Conservation (phyloP, 805 yeast species). For the Yarrowia sp. region DNA sequence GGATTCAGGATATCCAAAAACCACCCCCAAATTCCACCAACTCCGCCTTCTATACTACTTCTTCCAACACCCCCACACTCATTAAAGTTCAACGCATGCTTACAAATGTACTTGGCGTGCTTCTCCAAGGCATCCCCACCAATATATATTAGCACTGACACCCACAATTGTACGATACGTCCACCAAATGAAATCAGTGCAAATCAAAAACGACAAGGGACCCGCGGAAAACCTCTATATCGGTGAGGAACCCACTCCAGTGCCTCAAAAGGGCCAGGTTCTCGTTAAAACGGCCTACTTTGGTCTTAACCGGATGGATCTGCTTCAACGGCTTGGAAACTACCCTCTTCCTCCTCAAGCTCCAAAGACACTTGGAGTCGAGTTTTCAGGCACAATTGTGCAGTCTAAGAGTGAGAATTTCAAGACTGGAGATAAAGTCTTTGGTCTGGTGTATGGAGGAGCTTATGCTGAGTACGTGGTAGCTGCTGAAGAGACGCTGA, state of each 20-base stretch:
- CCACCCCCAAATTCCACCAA: no score
- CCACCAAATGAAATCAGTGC: conserved; percentile 37
- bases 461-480: conserved; percentile 42
- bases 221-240: conserved; percentile 35
- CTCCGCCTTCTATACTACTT: background rate
- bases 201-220: conserved; percentile 35
- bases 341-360: conserved; percentile 40
- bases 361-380: conserved; percentile 40
- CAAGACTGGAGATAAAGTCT: conserved; percentile 40
- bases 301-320: conserved; percentile 42
- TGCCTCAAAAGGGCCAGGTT: conserved; percentile 33
- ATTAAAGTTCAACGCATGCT: background rate
- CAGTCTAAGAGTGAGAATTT: conserved; percentile 30
- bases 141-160: background rate
- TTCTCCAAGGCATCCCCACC: background rate
- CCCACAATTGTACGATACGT: background rate
- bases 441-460: conserved; percentile 42
- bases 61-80: background rate
- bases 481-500: conserved; percentile 35
- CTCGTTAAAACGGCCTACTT: conserved; percentile 39
- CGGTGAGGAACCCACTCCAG: conserved; percentile 33
- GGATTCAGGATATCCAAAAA: no score
- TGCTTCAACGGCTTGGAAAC: conserved; percentile 36
- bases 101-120: conserved; percentile 19
- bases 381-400: conserved; percentile 40